phyloP scores from a whole-genome alignment of 768 basidiomycete species.

The Lactarius deliciosus region DNA sequence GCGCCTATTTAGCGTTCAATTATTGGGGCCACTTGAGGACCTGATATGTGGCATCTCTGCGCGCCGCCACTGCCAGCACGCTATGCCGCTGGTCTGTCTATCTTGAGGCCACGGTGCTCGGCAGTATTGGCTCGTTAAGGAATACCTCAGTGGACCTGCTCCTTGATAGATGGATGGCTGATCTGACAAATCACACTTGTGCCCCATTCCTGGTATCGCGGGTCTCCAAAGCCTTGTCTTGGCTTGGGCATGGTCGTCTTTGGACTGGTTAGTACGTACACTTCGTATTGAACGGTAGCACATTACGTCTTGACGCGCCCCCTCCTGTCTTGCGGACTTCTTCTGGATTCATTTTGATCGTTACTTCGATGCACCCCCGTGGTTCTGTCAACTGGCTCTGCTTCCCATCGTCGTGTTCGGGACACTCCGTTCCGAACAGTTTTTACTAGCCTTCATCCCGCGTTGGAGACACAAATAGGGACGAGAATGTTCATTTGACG shows the following conservation, averaged over 20 bases:
- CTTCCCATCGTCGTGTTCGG: constrained; percentile 22
- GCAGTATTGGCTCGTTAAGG: constrained; percentile 10
- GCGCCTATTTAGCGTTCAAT: constrained; percentile 13
- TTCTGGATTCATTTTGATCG: constrained; percentile 9
- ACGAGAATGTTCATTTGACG: not conserved
- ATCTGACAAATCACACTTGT: not conserved
- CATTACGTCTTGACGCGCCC: constrained; percentile 16
- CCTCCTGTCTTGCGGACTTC: constrained; percentile 1
- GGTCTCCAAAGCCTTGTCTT: not conserved
- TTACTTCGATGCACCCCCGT: constrained; percentile 16
- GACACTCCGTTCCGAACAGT: constrained; percentile 10
- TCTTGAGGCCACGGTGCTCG: not conserved
- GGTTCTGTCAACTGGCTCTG: constrained; percentile 15
- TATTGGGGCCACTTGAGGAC: not conserved
- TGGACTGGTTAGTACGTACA: not conserved
- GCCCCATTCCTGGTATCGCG: not conserved
- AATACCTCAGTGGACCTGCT: not conserved
- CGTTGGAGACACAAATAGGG: not conserved
- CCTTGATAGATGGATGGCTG: constrained; percentile 1
- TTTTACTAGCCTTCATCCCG: constrained; percentile 3
- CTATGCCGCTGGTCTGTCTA: too few species aligned
- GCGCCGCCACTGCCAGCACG: not conserved
- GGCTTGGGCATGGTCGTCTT: not conserved
- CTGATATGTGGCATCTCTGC: constrained; percentile 4
- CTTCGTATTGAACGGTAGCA: not conserved